phyloP scores from a whole-genome alignment of 768 basidiomycete genomes.

The Tulasnella sp. region DNA sequence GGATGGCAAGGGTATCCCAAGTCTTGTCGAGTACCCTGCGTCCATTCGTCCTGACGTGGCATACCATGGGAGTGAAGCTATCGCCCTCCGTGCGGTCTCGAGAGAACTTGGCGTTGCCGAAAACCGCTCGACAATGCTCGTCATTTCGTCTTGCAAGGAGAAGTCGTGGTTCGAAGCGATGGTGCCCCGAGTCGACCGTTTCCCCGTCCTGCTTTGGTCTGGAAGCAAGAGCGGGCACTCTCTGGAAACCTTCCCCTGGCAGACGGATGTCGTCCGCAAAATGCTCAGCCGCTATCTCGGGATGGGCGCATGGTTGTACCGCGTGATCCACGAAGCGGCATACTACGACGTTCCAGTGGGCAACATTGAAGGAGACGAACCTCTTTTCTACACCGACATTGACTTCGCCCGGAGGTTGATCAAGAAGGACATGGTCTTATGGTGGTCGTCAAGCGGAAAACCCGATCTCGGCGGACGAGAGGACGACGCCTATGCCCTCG shows the following conservation, averaged over 20 bases:
- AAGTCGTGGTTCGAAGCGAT: conserved; percentile 74
- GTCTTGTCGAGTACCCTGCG: conserved; percentile 61
- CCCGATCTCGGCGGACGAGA: conserved; percentile 95
- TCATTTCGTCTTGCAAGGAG: conserved; percentile 83
- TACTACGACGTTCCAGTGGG: conserved; percentile 93
- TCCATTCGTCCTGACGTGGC: conserved; percentile 46
- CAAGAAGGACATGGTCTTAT: conserved; percentile 85
- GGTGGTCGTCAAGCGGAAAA: conserved; percentile 89
- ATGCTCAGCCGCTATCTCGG: conserved; percentile 81
- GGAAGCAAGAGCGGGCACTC: conserved; percentile 58
- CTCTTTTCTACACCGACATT: conserved; percentile 83
- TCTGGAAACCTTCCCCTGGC: conserved; percentile 85
- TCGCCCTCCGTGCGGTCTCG: conserved; percentile 81
- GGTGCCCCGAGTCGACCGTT: conserved; percentile 68
- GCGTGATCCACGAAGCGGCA: conserved; percentile 71
- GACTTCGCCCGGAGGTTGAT: conserved; percentile 83
- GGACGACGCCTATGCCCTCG: conserved; percentile 69
- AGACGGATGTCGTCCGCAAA: conserved; percentile 71
- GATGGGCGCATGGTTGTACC: conserved; percentile 74
- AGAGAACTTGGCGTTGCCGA: conserved; percentile 70
- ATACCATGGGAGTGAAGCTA: conserved; percentile 74
- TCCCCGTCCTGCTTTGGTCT: conserved; percentile 86
- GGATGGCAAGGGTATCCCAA: conserved; percentile 3
- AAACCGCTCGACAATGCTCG: conserved; percentile 66
- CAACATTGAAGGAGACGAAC: conserved; percentile 86